Conservation (phyloP, 768 basidiomycete species). For the Clitopilus hobsonii region DNA sequence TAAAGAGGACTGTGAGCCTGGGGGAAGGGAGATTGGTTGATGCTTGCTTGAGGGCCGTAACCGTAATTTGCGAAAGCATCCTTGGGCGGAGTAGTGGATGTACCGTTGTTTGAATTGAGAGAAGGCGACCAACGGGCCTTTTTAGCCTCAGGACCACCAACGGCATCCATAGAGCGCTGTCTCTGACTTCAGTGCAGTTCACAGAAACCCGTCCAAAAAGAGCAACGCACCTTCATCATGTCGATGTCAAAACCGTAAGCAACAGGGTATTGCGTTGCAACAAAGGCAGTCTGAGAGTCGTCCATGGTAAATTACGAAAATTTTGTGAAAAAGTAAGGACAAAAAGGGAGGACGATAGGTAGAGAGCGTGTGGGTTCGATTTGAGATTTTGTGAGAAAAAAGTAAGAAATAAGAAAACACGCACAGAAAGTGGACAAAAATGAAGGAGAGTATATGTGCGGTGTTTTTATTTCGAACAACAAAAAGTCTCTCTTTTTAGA, state of each 20-base stretch:
- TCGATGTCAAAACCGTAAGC: constrained; percentile 79
- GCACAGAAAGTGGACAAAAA: constrained; percentile 20
- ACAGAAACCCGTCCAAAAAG: not conserved
- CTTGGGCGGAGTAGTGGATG: constrained; percentile 33
- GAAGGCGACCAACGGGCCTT: constrained; percentile 87
- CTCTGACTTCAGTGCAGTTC: constrained; percentile 2
- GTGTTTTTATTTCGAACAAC: constrained; percentile 17
- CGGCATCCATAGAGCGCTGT: constrained; percentile 83
- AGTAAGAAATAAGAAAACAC: constrained; percentile 25
- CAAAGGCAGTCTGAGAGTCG: constrained; percentile 64
- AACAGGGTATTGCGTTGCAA: constrained; percentile 58
- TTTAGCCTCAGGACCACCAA: constrained; percentile 80
- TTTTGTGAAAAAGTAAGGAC: constrained; percentile 21
- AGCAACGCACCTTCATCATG: constrained; percentile 77
- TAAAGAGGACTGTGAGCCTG: constrained; percentile 64
- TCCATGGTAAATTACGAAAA: constrained; percentile 48
- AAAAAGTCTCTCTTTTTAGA: constrained; percentile 16
- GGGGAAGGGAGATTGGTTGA: constrained; percentile 50
- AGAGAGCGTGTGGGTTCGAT: constrained; percentile 44
- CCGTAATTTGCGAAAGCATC: constrained; percentile 86
- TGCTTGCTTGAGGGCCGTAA: constrained; percentile 71
- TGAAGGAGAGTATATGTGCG: constrained; percentile 14
- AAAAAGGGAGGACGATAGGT: constrained; percentile 40
- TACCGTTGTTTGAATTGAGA: constrained; percentile 27
- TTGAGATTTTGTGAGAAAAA: constrained; percentile 17